Evolutionary conservation across 164 flowering plant species (phyloP).

Genomic region (Amborella trichopoda): DNA sequence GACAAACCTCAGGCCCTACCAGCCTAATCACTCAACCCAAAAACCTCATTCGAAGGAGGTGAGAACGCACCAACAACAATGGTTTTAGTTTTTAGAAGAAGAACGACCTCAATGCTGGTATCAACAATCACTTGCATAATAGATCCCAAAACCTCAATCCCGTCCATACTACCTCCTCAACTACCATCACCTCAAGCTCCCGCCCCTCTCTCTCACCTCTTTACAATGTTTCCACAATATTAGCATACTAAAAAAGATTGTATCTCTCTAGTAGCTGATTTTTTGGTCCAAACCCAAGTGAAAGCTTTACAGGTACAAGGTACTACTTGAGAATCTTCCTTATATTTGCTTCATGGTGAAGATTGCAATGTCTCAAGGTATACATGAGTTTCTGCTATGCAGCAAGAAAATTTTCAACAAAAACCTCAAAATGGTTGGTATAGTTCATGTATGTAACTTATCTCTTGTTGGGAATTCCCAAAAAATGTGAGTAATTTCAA

Average conservation of each 20-base stretch:
- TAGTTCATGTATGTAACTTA: slow-evolving; percentile 98
- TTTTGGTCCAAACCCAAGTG: slow-evolving; percentile 71
- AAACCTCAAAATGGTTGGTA: slow-evolving; percentile 96
- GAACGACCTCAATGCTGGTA: too few species aligned
- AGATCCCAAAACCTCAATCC: too few species aligned
- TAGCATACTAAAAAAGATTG: slow-evolving; percentile 50
- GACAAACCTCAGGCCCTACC: too few species aligned
- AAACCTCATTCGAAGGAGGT: too few species aligned
- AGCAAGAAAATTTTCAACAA: slow-evolving; percentile 81
- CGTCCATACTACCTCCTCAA: too few species aligned
- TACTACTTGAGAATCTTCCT: slow-evolving; percentile 48
- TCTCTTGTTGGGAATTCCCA: slow-evolving; percentile 94
- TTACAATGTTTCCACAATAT: slow-evolving; percentile 60
- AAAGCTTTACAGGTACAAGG: slow-evolving; percentile 32
- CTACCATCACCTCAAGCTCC: too few species aligned
- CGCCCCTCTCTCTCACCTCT: too few species aligned
- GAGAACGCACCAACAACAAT: too few species aligned
- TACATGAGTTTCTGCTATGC: slow-evolving; percentile 87
- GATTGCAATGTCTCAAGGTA: slow-evolving; percentile 70
- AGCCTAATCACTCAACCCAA: too few species aligned
- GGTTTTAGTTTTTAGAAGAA: too few species aligned
- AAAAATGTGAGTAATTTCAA: slow-evolving; percentile 90
- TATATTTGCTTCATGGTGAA: slow-evolving; percentile 59
- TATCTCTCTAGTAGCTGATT: slow-evolving; percentile 55
- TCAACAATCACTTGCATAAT: too few species aligned